Percentiles rank a stretch among this genome's conserved stretches.
Evolutionary conservation across 371 early-diverging fungal species (phyloP).

Genomic region (Aphelidium insulamus): DNA sequence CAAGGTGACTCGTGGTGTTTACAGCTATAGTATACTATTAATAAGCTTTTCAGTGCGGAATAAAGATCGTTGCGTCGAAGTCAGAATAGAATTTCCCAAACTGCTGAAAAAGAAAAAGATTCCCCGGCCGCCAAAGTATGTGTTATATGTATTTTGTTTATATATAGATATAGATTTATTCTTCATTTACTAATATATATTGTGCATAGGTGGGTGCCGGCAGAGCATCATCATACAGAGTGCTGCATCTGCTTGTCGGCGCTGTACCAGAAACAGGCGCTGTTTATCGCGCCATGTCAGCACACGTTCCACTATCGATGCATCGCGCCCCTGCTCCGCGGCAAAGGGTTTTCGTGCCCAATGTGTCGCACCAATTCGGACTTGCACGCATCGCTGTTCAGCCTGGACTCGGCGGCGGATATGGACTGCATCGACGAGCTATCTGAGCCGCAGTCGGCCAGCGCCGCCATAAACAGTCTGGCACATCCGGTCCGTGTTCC

Average conservation of each 20-base stretch:
- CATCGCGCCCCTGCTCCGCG: slow-evolving; percentile 46
- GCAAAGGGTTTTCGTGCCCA: slow-evolving; percentile 67
- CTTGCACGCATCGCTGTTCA: too few species aligned
- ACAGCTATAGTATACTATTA: too few species aligned
- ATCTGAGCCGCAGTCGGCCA: too few species aligned
- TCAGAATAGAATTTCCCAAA: slow-evolving; percentile 51
- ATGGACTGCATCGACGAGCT: too few species aligned
- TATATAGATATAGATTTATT: neutral
- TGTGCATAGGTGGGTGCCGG: slow-evolving; percentile 10
- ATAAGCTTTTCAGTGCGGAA: too few species aligned
- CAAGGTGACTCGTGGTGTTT: too few species aligned
- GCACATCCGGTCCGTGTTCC: too few species aligned
- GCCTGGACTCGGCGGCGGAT: too few species aligned
- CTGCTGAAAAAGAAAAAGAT: slow-evolving; percentile 1
- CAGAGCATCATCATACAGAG: slow-evolving; percentile 29
- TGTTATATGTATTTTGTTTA: neutral
- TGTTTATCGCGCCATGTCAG: slow-evolving; percentile 83
- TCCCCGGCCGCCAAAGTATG: slow-evolving; percentile 2
- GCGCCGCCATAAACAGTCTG: too few species aligned
- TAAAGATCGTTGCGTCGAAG: too few species aligned
- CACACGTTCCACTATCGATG: slow-evolving; percentile 91
- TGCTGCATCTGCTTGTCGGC: slow-evolving; percentile 87
- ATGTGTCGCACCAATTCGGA: slow-evolving; percentile 84
- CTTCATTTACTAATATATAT: neutral
- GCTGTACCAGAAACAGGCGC: slow-evolving; percentile 70